These are phyloP conservation scores for Olyra latifolia DNA, from an alignment of 176 grass and related monocot genomes.

Conservation along the genomic window DNA sequence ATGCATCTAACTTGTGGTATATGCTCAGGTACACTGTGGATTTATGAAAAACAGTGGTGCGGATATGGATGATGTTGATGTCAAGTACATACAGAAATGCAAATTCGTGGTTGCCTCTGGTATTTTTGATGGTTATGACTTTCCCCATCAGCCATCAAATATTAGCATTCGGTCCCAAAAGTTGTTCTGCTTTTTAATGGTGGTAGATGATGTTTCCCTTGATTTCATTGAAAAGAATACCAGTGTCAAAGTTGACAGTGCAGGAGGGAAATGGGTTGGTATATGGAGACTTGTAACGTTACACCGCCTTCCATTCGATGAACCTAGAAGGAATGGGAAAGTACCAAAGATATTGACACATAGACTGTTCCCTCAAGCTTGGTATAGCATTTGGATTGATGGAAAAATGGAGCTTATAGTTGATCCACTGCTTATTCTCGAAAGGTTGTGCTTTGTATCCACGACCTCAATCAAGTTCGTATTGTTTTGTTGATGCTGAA, in stretches of 20 bases:
- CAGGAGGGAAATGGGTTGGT: slow-evolving; percentile 91
- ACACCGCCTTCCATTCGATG: slow-evolving; percentile 78
- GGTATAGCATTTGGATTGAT: slow-evolving; percentile 99
- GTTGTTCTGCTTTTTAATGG: slow-evolving; percentile 97
- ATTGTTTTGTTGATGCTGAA: slow-evolving; percentile 16
- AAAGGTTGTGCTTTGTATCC: slow-evolving; percentile 60
- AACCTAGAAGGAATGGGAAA: slow-evolving; percentile 98
- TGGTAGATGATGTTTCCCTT: slow-evolving; percentile 89
- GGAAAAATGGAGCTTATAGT: slow-evolving; percentile 99
- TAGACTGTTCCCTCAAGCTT: slow-evolving; percentile 86
- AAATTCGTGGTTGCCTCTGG: slow-evolving; percentile 95
- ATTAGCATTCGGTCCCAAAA: slow-evolving; percentile 80
- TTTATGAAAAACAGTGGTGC: slow-evolving; percentile 89
- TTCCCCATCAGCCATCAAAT: slow-evolving; percentile 88
- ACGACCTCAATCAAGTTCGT: neutral
- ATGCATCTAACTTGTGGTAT: slow-evolving; percentile 7
- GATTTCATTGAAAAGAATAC: slow-evolving; percentile 88
- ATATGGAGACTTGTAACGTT: slow-evolving; percentile 83
- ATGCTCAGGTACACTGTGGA: slow-evolving; percentile 87
- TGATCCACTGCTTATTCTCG: slow-evolving; percentile 91
- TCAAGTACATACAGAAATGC: slow-evolving; percentile 81
- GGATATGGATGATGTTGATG: slow-evolving; percentile 74
- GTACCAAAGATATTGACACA: slow-evolving; percentile 97
- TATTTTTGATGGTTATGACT: slow-evolving; percentile 98
- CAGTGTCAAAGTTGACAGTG: slow-evolving; percentile 59